Conservation (phyloP, 2,329 filamentous ascomycete genomes). For the Leptodontidium sp. region DNA sequence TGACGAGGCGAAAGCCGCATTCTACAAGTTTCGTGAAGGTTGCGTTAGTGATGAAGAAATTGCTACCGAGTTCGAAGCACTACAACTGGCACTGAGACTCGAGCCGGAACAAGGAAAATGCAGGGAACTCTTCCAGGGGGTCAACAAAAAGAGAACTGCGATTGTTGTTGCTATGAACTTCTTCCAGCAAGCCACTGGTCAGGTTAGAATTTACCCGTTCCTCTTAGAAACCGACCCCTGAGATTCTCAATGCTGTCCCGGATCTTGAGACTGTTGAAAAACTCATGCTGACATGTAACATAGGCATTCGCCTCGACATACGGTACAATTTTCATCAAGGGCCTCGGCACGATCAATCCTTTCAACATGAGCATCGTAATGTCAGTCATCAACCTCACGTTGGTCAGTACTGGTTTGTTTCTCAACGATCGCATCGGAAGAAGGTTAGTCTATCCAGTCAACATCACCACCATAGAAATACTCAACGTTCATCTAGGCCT, state of each 20-base stretch:
- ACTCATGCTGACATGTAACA: neutral
- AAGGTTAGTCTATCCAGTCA: neutral
- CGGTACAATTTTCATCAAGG: slow-evolving; percentile 9
- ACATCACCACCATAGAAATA: no score
- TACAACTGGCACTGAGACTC: slow-evolving; percentile 3
- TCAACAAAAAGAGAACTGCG: slow-evolving; percentile 3
- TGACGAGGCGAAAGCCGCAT: neutral
- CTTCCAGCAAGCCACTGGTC: slow-evolving; percentile 12
- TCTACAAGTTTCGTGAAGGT: slow-evolving; percentile 9
- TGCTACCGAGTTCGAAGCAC: slow-evolving; percentile 15
- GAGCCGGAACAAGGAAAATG: slow-evolving; percentile 13
- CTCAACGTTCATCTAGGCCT: neutral
- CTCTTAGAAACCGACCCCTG: neutral
- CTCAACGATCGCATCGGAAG: slow-evolving; percentile 10
- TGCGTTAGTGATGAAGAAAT: slow-evolving; percentile 15
- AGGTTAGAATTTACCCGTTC: neutral
- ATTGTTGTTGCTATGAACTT: slow-evolving; percentile 15
- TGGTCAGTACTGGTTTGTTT: slow-evolving; percentile 6
- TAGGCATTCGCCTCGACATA: slow-evolving; percentile 11
- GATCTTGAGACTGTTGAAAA: no score
- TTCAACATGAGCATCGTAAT: slow-evolving; percentile 14
- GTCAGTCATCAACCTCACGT: slow-evolving; percentile 11
- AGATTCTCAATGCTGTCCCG: neutral
- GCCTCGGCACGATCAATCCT: slow-evolving; percentile 8
- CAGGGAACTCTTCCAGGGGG: slow-evolving; percentile 10